phyloP scores from a whole-genome alignment of 192 early-diverging fungal genomes.

The Backusella luteola region DNA sequence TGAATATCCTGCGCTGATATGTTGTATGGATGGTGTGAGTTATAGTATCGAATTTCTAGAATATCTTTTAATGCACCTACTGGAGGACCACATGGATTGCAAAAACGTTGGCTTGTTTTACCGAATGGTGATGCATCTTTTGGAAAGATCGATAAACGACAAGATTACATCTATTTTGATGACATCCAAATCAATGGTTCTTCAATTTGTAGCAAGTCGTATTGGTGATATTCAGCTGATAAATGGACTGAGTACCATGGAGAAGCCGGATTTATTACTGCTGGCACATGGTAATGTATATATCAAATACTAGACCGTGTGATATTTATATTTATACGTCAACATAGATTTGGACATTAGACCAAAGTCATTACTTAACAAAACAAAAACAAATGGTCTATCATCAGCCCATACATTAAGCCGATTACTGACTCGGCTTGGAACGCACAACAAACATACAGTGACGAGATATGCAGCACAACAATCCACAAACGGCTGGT shows the following conservation, averaged over 20 bases:
- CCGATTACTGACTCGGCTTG: not conserved
- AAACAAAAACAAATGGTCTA: not conserved
- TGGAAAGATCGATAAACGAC: not conserved
- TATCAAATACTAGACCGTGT: not conserved
- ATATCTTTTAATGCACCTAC: constrained; percentile 19
- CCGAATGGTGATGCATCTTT: not conserved
- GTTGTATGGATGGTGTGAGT: constrained; percentile 31
- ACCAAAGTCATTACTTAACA: constrained; percentile 1
- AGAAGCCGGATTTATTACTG: not conserved
- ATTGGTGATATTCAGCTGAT: not conserved
- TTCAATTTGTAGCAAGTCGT: not conserved
- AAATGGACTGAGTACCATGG: not conserved
- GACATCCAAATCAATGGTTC: constrained; percentile 1
- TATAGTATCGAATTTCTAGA: constrained; percentile 30
- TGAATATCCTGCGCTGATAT: constrained; percentile 30
- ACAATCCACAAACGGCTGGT: not conserved
- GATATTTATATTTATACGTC: not conserved
- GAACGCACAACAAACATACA: not conserved
- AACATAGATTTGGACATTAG: constrained; percentile 12
- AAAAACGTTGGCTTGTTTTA: constrained; percentile 24
- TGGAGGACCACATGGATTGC: constrained; percentile 29
- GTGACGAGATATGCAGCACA: not conserved
- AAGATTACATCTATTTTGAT: not conserved
- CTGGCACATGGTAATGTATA: not conserved
- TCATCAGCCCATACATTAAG: not conserved